Conservation (phyloP, 805 yeast genomes). For the Zygoascus flipseniorum region DNA sequence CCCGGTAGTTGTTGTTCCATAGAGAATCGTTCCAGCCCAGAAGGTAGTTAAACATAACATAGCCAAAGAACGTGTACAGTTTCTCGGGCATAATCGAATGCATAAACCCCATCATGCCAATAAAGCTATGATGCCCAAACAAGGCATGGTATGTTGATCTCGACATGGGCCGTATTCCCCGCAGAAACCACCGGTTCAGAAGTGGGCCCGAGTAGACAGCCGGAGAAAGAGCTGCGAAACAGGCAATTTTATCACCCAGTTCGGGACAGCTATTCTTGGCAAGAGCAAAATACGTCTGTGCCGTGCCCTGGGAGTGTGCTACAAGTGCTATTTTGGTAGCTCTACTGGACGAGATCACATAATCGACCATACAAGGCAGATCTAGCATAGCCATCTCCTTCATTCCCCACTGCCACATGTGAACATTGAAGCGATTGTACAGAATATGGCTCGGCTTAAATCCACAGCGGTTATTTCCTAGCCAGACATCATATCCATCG, state of each 20-base stretch:
- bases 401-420: constrained; percentile 93
- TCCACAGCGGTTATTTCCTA: constrained; percentile 87
- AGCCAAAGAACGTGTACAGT: constrained; percentile 58
- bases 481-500: constrained; percentile 77
- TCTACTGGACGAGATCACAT: constrained; percentile 38
- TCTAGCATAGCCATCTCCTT: constrained; percentile 75
- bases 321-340: constrained; percentile 43
- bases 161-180: constrained; percentile 21
- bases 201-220: constrained; percentile 84
- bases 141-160: constrained; percentile 27
- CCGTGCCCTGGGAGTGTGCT: constrained; percentile 92
- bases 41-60: constrained; percentile 75
- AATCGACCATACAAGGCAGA: constrained; percentile 61
- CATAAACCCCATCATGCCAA: constrained; percentile 62
- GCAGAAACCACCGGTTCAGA: constrained; percentile 41
- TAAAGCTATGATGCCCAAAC: constrained; percentile 72
- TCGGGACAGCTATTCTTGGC: constrained; percentile 36
- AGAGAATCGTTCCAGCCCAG: constrained; percentile 79
- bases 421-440: constrained; percentile 32
- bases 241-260: constrained; percentile 48
- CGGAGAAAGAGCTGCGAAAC: constrained; percentile 76
- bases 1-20: constrained; percentile 63
- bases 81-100: constrained; percentile 43
- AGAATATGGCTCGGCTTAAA: constrained; percentile 59
- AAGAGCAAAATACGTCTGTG: constrained; percentile 70